Evolutionary conservation across 352 stramenopile species (phyloP).

Genomic region (Phytopythium vexans): DNA sequence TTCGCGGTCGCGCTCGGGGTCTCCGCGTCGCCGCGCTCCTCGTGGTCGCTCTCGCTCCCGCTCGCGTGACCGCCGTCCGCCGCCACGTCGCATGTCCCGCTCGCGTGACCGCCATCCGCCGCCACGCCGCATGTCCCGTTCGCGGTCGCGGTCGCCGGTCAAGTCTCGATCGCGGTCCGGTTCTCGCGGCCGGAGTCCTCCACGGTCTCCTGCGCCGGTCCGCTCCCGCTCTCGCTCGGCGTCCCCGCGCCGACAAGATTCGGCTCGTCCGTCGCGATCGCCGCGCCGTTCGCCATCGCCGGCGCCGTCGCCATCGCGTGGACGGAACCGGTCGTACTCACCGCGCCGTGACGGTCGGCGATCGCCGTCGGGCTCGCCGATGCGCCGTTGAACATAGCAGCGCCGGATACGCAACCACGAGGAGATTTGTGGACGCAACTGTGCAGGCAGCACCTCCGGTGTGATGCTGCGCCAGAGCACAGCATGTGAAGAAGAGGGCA

Average conservation of each 20-base stretch:
- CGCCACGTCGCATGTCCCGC: slow-evolving; percentile 41
- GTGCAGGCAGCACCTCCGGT: slow-evolving; percentile 4
- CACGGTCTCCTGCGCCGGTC: slow-evolving; percentile 43
- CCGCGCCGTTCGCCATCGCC: slow-evolving; percentile 19
- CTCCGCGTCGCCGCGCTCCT: slow-evolving; percentile 18
- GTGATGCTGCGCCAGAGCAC: neutral
- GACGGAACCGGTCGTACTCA: slow-evolving; percentile 47
- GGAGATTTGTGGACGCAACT: slow-evolving; percentile 27
- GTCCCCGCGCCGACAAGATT: slow-evolving; percentile 26
- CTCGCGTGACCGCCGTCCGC: slow-evolving; percentile 39
- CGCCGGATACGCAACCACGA: slow-evolving; percentile 10
- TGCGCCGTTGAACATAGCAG: slow-evolving; percentile 6
- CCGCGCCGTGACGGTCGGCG: slow-evolving; percentile 37
- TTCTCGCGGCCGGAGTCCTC: slow-evolving; percentile 33
- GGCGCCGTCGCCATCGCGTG: slow-evolving; percentile 34
- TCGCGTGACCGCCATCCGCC: slow-evolving; percentile 22
- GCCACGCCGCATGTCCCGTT: slow-evolving; percentile 14
- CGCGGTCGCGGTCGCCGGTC: slow-evolving; percentile 40
- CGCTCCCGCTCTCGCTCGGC: slow-evolving; percentile 39
- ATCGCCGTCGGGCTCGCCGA: slow-evolving; percentile 59
- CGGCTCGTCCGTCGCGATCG: slow-evolving; percentile 25
- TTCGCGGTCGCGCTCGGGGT: slow-evolving; percentile 30
- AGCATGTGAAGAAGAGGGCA: neutral
- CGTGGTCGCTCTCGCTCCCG: slow-evolving; percentile 48
- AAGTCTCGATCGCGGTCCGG: slow-evolving; percentile 39